Evolutionary conservation across 2,329 filamentous ascomycete genomes (phyloP), one percentile per base, ranked within the genome.

Genomic region (Knufia fluminis): DNA sequence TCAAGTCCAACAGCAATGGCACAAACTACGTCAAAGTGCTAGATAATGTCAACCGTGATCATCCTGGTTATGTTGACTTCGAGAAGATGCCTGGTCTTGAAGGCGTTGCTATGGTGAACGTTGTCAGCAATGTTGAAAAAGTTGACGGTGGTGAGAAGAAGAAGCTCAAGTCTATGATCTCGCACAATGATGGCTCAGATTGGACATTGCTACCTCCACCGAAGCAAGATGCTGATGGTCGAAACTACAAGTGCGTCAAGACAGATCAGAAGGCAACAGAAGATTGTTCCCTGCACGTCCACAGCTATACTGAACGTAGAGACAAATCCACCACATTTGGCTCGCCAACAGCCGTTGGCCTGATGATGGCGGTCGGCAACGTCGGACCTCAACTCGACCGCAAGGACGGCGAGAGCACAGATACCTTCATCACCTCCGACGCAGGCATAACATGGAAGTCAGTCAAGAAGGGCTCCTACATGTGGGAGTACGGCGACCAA

Each of bases 1-100:
- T 98, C 68, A 98, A 97, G 78, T 96, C 89, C 63, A 98, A 98
- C 71, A 96, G 89, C 60, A 97, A 98, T 63, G 92, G 92, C 48
- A 98, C 92, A 0, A 92, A 86, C 1, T 98, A 96, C 61, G 86
- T 95, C 10, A 72, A 94, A 56, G 94, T 86, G 66, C 74, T 92
- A 20, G 73, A 79, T 43, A 80, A 79, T 17, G 88, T 97, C 62
- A 96, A 97, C 66, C 79, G 87, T 58, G 82, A 96, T 62, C 71
- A 76, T 10, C 59, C 65, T 1, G 89, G 83, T 38, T 96, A 83
- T 61, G 91, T 95, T 39, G 92, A 98, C 64, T 98, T 94, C 66
- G 92, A 98, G 65, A 96, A 94, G 71, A 88, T 96, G 73, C 78
- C 86, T 42, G 89, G 89, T 2, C 74, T 98, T 12, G 91, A 98